Conservation (phyloP, 352 stramenopile genomes). For the Phytophthora idaei region DNA sequence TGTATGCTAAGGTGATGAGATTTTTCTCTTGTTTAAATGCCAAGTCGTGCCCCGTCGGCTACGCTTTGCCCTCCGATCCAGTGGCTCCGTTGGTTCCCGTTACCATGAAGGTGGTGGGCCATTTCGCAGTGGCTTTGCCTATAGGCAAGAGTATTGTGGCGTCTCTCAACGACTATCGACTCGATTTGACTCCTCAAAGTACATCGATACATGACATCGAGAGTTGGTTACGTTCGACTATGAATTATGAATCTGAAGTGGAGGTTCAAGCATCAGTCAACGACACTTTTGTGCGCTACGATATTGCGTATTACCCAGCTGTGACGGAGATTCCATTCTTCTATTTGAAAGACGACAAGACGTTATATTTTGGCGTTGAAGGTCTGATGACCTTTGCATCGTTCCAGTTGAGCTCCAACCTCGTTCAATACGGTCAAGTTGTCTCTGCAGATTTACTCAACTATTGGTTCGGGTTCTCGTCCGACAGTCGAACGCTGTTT, state of each 20-base stretch:
- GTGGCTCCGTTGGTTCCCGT: conserved; percentile 14
- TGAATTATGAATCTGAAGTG: conserved; percentile 1
- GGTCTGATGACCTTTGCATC: conserved; percentile 3
- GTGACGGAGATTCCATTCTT: conserved; percentile 15
- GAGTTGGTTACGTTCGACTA: conserved; percentile 2
- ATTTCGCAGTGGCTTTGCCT: conserved; percentile 17
- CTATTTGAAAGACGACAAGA: background rate
- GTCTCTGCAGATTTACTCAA: conserved; percentile 11
- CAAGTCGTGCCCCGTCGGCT: conserved; percentile 20
- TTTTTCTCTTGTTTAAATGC: conserved; percentile 25
- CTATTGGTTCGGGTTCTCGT: conserved; percentile 14
- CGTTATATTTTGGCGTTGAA: background rate
- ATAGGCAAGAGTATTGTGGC: background rate
- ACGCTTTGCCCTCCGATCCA: conserved; percentile 16
- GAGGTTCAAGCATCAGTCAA: background rate
- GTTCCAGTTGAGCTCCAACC: conserved; percentile 23
- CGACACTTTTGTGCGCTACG: conserved; percentile 1
- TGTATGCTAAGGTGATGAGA: conserved; percentile 9
- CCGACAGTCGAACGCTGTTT: conserved; percentile 2
- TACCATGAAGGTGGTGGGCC: background rate
- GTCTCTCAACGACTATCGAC: background rate
- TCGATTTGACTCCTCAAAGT: conserved; percentile 1
- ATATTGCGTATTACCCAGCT: conserved; percentile 12
- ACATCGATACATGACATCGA: conserved; percentile 1
- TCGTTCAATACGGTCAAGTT: conserved; percentile 13